These are phyloP conservation scores for Megacollybia marginata DNA, from an alignment of 768 basidiomycete genomes.

Conservation along the genomic window DNA sequence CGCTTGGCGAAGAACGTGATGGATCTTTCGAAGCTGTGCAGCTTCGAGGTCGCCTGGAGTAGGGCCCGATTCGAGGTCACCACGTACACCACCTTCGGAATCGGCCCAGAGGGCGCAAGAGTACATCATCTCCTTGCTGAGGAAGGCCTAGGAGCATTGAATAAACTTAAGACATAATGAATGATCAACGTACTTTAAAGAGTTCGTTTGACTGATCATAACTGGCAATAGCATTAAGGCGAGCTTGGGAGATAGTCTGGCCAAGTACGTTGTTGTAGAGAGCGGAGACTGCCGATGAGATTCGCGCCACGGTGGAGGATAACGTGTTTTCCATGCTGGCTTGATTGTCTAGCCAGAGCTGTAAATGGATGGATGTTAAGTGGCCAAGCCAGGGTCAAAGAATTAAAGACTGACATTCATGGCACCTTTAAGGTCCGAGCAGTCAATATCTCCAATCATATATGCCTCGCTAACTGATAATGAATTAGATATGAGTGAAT, in stretches of 20 bases:
- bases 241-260: constrained; percentile 64
- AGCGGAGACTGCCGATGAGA: constrained; percentile 54
- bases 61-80: constrained; percentile 53
- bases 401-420: constrained; percentile 47
- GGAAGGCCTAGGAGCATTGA: constrained; percentile 46
- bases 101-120: constrained; percentile 81
- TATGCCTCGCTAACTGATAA: constrained; percentile 63
- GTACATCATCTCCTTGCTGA: constrained; percentile 92
- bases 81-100: constrained; percentile 74
- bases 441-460: constrained; percentile 65
- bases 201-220: constrained; percentile 91
- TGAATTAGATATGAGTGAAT: constrained; percentile 2
- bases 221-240: constrained; percentile 77
- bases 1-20: constrained; percentile 70
- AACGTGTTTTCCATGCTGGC: constrained; percentile 49
- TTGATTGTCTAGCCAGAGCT: constrained; percentile 68
- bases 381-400: neutral
- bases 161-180: neutral
- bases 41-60: constrained; percentile 65
- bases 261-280: constrained; percentile 67
- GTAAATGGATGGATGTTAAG: constrained; percentile 1
- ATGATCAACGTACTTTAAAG: constrained; percentile 48
- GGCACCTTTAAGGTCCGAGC: constrained; percentile 47
- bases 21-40: constrained; percentile 80
- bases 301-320: constrained; percentile 46